A percentile compares a stretch with the other conserved stretches of the same genome.
Conservation (phyloP, 106 monocot genomes). For the Dendrobium officinale region DNA sequence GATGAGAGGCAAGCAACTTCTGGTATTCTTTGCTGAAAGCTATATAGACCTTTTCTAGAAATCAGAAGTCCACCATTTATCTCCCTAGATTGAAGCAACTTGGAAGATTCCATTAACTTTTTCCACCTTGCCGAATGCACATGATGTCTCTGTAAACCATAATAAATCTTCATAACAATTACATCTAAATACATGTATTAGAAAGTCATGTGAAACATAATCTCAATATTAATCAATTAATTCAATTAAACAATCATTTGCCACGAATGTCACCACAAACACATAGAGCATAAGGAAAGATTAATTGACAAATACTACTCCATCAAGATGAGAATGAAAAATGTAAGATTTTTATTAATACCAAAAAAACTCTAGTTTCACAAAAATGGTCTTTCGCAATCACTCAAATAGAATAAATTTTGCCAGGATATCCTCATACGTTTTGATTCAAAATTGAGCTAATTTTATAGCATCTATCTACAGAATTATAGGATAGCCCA, state of each 20-base stretch:
- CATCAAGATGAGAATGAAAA: too few relatives aligned
- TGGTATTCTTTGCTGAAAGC: conserved; percentile 54
- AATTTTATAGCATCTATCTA: too few relatives aligned
- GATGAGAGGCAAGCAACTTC: conserved; percentile 54
- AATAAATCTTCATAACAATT: conserved; percentile 1
- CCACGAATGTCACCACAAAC: neutral
- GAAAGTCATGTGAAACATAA: neutral
- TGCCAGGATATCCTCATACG: too few relatives aligned
- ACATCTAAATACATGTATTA: neutral
- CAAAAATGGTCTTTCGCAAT: too few relatives aligned
- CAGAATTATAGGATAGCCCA: too few relatives aligned
- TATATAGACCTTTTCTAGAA: conserved; percentile 13
- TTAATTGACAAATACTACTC: too few relatives aligned
- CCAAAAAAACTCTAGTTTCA: too few relatives aligned
- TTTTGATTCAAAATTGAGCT: too few relatives aligned
- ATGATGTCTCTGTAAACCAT: conserved; percentile 22
- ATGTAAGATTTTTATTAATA: too few relatives aligned
- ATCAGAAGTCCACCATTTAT: conserved; percentile 43
- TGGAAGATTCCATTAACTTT: conserved; percentile 20
- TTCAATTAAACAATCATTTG: neutral
- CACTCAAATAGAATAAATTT: too few relatives aligned
- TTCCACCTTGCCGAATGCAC: conserved; percentile 6
- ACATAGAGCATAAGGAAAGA: neutral
- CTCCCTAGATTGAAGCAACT: conserved; percentile 58
- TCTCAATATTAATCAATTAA: neutral